Evolutionary conservation across 108 stramenopile species (phyloP).

Genomic region (Nitzschia putrida): DNA sequence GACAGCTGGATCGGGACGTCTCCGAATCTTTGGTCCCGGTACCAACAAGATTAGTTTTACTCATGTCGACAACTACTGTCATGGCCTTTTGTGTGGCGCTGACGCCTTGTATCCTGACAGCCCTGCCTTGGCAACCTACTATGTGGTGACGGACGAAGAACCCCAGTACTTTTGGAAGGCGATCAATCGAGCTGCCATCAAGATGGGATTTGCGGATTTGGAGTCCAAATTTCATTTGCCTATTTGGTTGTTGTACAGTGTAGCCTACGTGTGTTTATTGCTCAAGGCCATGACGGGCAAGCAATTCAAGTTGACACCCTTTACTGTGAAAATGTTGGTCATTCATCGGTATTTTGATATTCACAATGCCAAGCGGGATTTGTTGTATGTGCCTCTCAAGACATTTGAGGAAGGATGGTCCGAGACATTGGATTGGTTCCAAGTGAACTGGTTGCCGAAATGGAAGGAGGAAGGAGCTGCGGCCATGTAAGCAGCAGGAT

Average conservation of each 20-base stretch:
- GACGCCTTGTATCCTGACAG: constrained; percentile 77
- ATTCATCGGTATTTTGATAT: constrained; percentile 96
- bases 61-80: constrained; percentile 97
- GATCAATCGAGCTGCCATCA: constrained; percentile 82
- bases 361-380: constrained; percentile 80
- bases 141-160: constrained; percentile 95
- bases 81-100: constrained; percentile 90
- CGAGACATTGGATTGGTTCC: constrained; percentile 91
- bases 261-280: constrained; percentile 82
- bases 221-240: constrained; percentile 85
- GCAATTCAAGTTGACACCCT: constrained; percentile 88
- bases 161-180: constrained; percentile 91
- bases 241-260: constrained; percentile 63
- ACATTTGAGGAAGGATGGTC: constrained; percentile 91
- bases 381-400: constrained; percentile 87
- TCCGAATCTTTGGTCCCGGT: constrained; percentile 93
- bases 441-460: constrained; percentile 87
- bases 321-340: constrained; percentile 91
- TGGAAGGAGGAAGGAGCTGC: constrained; percentile 25
- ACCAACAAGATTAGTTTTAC: constrained; percentile 88
- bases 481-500: not conserved
- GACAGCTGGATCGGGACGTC: constrained; percentile 78
- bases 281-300: constrained; percentile 65
- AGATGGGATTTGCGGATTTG: constrained; percentile 90
- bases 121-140: constrained; percentile 92